A percentile compares a stretch with the other conserved stretches of the same genome.
phyloP scores from a whole-genome alignment of 2,329 filamentous ascomycete species.

The Aspergillus spinulosporus region DNA sequence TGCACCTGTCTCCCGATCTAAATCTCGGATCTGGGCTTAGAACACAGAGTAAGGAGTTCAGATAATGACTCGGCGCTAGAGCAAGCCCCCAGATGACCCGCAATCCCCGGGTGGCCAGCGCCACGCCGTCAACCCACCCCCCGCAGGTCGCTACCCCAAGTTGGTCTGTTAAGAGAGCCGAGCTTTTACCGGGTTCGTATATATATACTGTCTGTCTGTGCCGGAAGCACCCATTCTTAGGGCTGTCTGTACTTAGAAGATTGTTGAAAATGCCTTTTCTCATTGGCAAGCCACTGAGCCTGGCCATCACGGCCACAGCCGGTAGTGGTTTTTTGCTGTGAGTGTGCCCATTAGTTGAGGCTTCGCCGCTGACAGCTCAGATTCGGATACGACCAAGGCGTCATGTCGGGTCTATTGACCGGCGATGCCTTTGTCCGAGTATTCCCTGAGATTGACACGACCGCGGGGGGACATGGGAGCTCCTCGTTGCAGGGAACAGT shows the following conservation, averaged over 20 bases:
- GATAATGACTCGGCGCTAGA: not conserved
- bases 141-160: constrained; percentile 7
- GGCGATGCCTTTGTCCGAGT: constrained; percentile 30
- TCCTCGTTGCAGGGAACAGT: constrained; percentile 49
- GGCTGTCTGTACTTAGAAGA: not conserved
- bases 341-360: constrained; percentile 27
- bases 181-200: constrained; percentile 7
- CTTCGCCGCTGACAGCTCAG: constrained; percentile 16
- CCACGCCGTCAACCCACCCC: constrained; percentile 2
- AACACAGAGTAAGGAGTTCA: too few species aligned
- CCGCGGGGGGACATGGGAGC: constrained; percentile 36
- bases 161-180: not conserved
- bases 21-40: not conserved
- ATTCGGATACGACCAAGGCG: constrained; percentile 42
- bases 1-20: not conserved
- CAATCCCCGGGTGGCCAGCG: not conserved
- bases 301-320: constrained; percentile 46
- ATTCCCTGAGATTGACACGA: constrained; percentile 36
- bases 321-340: constrained; percentile 42
- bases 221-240: not conserved
- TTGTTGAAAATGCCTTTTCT: constrained; percentile 27
- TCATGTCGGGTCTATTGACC: constrained; percentile 38
- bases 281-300: constrained; percentile 37
- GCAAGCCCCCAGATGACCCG: not conserved
- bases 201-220: not conserved